Evolutionary conservation across 2,329 filamentous ascomycete genomes (phyloP).

Genomic region (Blastomyces parvus): DNA sequence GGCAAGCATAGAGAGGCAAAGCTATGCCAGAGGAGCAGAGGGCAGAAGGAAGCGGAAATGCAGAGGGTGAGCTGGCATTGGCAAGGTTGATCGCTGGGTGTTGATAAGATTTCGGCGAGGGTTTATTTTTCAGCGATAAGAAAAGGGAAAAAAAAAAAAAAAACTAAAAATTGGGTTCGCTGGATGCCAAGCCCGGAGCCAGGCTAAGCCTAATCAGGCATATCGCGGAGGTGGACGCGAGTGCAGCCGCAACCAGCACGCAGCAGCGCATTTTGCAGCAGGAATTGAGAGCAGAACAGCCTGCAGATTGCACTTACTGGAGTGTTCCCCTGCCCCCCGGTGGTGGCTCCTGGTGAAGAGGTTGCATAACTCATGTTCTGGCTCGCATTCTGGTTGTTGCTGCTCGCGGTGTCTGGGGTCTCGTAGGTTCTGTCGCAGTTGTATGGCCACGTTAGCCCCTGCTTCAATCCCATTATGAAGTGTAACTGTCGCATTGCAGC

Average conservation of each 20-base stretch:
- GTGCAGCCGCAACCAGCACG: not conserved
- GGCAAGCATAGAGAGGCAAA: slow-evolving; percentile 14
- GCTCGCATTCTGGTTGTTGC: slow-evolving; percentile 35
- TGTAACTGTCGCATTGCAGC: not conserved
- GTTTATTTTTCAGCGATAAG: slow-evolving; percentile 40
- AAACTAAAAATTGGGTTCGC: slow-evolving; percentile 18
- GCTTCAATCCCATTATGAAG: not conserved
- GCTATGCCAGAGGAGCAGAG: slow-evolving; percentile 16
- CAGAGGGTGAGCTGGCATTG: slow-evolving; percentile 22
- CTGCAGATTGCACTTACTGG: slow-evolving; percentile 29
- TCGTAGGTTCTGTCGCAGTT: slow-evolving; percentile 8
- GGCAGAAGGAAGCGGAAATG: slow-evolving; percentile 22
- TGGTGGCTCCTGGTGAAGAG: slow-evolving; percentile 55
- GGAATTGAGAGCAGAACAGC: slow-evolving; percentile 11
- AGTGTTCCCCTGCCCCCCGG: slow-evolving; percentile 50
- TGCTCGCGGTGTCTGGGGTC: slow-evolving; percentile 13
- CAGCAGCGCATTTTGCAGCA: not conserved
- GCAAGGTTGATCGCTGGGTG: slow-evolving; percentile 1
- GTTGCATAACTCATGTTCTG: slow-evolving; percentile 53
- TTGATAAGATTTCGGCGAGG: slow-evolving; percentile 37
- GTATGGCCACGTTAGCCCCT: slow-evolving; percentile 3
- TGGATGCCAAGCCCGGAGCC: slow-evolving; percentile 27
- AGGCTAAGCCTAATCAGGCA: slow-evolving; percentile 19
- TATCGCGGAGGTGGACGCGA: slow-evolving; percentile 15
- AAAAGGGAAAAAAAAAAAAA: slow-evolving; percentile 24